phyloP scores from a whole-genome alignment of 805 yeast species.

The Schwanniomyces vanrijiae region DNA sequence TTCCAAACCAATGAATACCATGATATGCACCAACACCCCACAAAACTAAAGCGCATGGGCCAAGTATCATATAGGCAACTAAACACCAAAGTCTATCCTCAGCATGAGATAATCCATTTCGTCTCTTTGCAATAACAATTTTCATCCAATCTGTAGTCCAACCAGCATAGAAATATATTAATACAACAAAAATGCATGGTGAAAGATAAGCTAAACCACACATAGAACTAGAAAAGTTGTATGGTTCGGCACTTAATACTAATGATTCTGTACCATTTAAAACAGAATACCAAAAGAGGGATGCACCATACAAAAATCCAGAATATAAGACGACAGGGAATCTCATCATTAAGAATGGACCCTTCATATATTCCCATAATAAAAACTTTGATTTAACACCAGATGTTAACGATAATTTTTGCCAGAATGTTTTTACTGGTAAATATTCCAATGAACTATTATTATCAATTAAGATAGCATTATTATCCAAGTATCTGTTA shows the following conservation, averaged over 20 bases:
- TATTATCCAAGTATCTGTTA: background rate
- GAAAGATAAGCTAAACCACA: conserved; percentile 7
- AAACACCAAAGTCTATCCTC: conserved; percentile 59
- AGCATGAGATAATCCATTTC: conserved; percentile 41
- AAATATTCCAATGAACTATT: background rate
- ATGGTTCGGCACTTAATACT: conserved; percentile 47
- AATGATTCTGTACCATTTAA: conserved; percentile 49
- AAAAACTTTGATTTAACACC: conserved; percentile 32
- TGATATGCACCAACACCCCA: conserved; percentile 67
- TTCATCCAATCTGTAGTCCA: conserved; percentile 5
- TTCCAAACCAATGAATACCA: conserved; percentile 54
- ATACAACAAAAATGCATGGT: conserved; percentile 28
- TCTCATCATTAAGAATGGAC: conserved; percentile 4
- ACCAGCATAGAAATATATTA: conserved; percentile 28
- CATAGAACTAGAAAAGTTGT: conserved; percentile 51
- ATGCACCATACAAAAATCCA: conserved; percentile 55
- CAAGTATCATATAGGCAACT: conserved; percentile 44
- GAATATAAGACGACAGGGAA: conserved; percentile 54
- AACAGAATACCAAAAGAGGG: conserved; percentile 47
- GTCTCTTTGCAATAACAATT: conserved; percentile 4
- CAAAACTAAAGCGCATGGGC: conserved; percentile 55
- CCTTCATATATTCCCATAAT: conserved; percentile 47
- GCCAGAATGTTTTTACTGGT: conserved; percentile 10
- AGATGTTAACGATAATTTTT: conserved; percentile 4
- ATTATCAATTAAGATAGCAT: background rate